Conservation (phyloP, 441 rosid species). For the Geranium incanum region DNA sequence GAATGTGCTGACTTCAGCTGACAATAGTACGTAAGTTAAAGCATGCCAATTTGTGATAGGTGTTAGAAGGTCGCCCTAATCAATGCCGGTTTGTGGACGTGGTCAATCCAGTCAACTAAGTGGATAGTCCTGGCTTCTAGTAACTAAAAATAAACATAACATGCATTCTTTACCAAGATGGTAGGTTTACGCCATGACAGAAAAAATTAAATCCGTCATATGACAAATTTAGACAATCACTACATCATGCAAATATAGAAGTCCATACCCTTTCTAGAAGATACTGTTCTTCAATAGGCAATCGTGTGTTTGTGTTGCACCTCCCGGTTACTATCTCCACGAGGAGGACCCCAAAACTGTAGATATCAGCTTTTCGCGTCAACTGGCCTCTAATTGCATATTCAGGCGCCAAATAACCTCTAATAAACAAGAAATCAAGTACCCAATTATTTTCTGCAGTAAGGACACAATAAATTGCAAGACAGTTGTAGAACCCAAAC, state of each 20-base stretch:
- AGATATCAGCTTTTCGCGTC: conserved; percentile 83
- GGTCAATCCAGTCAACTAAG: no score
- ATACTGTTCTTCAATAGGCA: conserved; percentile 70
- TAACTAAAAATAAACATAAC: no score
- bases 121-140: no score
- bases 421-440: conserved; percentile 22
- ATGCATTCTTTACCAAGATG: no score
- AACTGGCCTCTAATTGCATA: conserved; percentile 86
- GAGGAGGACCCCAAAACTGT: conserved; percentile 87
- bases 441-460: no score
- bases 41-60: background rate
- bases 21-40: background rate
- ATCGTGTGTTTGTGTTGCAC: conserved; percentile 66
- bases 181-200: no score
- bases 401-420: conserved; percentile 97
- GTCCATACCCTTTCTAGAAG: conserved; percentile 73
- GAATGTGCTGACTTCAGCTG: background rate
- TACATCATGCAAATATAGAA: conserved; percentile 1
- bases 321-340: conserved; percentile 84
- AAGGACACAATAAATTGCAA: no score
- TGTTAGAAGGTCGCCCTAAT: no score
- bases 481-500: background rate
- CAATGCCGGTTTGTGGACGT: no score
- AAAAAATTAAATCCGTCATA: no score
- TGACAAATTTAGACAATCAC: background rate